phyloP scores from a whole-genome alignment of 371 early-diverging fungal species.

The Lichtheimia corymbifera region DNA sequence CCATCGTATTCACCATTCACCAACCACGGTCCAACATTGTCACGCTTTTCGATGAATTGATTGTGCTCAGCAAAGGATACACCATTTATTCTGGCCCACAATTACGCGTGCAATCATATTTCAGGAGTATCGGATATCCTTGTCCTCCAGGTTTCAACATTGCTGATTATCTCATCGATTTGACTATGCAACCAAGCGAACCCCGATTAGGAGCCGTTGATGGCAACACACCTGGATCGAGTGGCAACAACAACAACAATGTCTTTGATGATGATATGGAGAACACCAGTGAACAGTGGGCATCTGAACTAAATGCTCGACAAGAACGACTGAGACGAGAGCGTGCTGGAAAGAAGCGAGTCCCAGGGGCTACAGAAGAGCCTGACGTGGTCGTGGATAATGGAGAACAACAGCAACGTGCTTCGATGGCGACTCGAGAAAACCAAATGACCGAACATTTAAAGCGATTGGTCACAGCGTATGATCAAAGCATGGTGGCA shows the following conservation, averaged over 20 bases:
- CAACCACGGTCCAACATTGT: conserved; percentile 96
- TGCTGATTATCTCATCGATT: conserved; percentile 87
- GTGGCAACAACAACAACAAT: too few relatives aligned
- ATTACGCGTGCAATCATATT: conserved; percentile 48
- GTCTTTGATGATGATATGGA: conserved; percentile 28
- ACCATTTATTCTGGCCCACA: conserved; percentile 82
- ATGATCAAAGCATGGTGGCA: conserved; percentile 45
- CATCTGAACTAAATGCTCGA: conserved; percentile 29
- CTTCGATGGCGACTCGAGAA: too few relatives aligned
- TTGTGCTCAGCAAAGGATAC: conserved; percentile 84
- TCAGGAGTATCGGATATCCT: conserved; percentile 70
- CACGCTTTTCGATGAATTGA: conserved; percentile 83
- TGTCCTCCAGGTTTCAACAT: conserved; percentile 93
- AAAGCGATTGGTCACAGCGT: conserved; percentile 41
- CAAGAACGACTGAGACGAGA: conserved; percentile 23
- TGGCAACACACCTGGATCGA: too few relatives aligned
- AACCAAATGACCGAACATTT: conserved; percentile 32
- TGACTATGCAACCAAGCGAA: conserved; percentile 65
- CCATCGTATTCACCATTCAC: conserved; percentile 93
- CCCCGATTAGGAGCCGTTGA: not conserved
- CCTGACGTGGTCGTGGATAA: conserved; percentile 28
- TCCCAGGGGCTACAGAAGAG: conserved; percentile 6
- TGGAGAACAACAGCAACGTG: not conserved
- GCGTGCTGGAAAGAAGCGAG: conserved; percentile 15
- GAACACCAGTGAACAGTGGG: conserved; percentile 47